Conservation (phyloP, 1,284 basidiomycete species). For the Psilocybe mexicana region DNA sequence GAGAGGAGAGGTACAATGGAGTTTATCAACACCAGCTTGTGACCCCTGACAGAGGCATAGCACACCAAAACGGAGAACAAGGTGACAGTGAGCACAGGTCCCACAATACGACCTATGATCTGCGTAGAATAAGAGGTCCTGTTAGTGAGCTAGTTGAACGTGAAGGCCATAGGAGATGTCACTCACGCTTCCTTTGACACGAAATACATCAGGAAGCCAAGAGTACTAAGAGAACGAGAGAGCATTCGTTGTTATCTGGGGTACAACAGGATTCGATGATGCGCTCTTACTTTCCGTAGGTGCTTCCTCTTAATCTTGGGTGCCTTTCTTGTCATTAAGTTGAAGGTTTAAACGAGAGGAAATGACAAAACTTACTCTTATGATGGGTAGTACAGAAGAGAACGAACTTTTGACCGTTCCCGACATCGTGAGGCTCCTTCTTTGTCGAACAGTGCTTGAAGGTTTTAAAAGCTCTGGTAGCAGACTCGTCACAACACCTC, state of each 20-base stretch:
- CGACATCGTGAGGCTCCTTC: background rate
- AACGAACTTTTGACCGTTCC: conserved; percentile 29
- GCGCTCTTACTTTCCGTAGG: conserved; percentile 42
- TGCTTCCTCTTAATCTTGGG: conserved; percentile 43
- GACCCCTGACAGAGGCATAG: conserved; percentile 56
- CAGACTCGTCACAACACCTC: background rate
- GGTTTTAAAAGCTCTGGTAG: background rate
- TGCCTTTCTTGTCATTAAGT: conserved; percentile 25
- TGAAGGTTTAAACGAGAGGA: background rate
- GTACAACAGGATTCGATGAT: background rate
- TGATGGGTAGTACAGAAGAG: conserved; percentile 35
- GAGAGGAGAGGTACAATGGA: conserved; percentile 83
- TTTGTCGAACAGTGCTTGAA: background rate
- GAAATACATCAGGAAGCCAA: conserved; percentile 86
- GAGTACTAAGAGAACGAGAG: conserved; percentile 59
- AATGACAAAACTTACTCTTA: conserved; percentile 30
- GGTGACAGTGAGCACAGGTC: conserved; percentile 83
- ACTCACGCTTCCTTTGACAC: conserved; percentile 71
- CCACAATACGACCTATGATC: conserved; percentile 68
- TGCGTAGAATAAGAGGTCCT: conserved; percentile 27
- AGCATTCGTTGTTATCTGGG: conserved; percentile 3
- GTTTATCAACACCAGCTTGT: conserved; percentile 61
- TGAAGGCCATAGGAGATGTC: conserved; percentile 7
- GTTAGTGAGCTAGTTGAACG: background rate
- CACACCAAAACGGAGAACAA: conserved; percentile 67